Evolutionary conservation across 2,329 filamentous ascomycete species (phyloP), one percentile per base, ranked within the genome.

Genomic region (Penicillium sumatraense): DNA sequence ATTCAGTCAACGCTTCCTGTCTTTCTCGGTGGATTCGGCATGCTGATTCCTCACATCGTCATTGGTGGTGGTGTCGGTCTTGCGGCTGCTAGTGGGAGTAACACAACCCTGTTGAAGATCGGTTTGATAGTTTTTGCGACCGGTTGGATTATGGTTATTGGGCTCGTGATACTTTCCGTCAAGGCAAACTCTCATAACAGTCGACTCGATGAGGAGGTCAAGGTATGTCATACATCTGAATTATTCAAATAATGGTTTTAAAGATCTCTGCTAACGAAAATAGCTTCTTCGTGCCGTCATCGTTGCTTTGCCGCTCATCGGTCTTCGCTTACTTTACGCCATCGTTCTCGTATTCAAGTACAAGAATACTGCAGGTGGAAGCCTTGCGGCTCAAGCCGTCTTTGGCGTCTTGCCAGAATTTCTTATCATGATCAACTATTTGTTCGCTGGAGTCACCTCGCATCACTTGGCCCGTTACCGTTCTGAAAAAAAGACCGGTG

Each of bases 381-480:
- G 56, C 24, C 20, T 57, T n/a, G 42, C 51, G 3, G 44, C 51
- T 13, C 33, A 42, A 8, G 49, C 53, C 3, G 53, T 72, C 21
- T 72, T 73, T 47, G 71, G 71, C 40, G 62, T 66, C 0, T 42
- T 66, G 11, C 57, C 69, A 14, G 72, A 73, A 68, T 64, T 66
- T 13, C 26, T 65, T 18, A 54, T 56, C 8, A 59, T 61, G 54
- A 55, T 55, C 8, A 47, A 13, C 5, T 59, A 55, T 41, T 13
- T 57, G 62, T 24, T 59, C 63, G 63, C 50, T 56, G 21, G 54
- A 1, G 16, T 59, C 7, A 13, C 53, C 5, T 54, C 54, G 16
- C 51, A 41, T 1, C 52, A 50, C 29, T 21, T 59, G 48, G 50
- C 44, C 9, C 36, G 36, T 13, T 26, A 41, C 11, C 23, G 52